A percentile compares a stretch with the other conserved stretches of the same genome.
Evolutionary conservation across 352 stramenopile genomes (phyloP).

Genomic region (Elongisporangium senticosum): DNA sequence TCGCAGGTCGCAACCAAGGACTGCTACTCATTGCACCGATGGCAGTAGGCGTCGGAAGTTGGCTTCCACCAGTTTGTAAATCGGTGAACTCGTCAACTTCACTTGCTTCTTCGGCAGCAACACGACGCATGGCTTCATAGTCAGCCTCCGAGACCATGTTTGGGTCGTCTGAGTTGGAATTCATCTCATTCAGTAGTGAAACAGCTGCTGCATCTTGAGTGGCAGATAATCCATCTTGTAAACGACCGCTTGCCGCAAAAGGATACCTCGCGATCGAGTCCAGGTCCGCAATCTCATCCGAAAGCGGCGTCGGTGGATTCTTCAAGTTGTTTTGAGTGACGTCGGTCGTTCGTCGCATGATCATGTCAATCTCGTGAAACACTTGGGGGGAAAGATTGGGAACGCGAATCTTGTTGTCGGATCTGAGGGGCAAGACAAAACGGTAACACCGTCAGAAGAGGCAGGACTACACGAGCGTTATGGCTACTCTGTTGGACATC

Average conservation of each 20-base stretch:
- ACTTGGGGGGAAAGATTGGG: slow-evolving; percentile 33
- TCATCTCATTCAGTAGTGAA: background rate
- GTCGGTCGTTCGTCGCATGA: slow-evolving; percentile 31
- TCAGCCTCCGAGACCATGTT: background rate
- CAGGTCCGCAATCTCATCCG: background rate
- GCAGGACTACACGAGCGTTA: background rate
- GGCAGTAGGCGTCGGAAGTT: background rate
- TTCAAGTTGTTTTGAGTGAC: slow-evolving; percentile 15
- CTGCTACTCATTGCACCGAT: background rate
- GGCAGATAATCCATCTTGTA: background rate
- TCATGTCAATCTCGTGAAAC: slow-evolving; percentile 35
- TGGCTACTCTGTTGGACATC: background rate
- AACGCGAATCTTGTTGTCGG: slow-evolving; percentile 31
- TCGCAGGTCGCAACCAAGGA: background rate
- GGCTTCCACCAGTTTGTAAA: background rate
- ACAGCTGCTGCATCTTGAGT: slow-evolving; percentile 1
- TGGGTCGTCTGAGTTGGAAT: background rate
- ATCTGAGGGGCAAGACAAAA: slow-evolving; percentile 3
- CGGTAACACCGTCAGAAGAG: background rate
- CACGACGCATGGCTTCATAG: background rate
- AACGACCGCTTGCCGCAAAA: slow-evolving; percentile 7
- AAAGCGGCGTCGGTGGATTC: slow-evolving; percentile 2
- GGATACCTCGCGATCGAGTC: slow-evolving; percentile 3
- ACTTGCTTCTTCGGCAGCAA: background rate
- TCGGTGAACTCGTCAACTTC: background rate